A percentile compares a stretch with the other conserved stretches of the same genome.
Conservation (phyloP, 2,329 filamentous ascomycete species). For the Lasiodiplodia hormozganensis region DNA sequence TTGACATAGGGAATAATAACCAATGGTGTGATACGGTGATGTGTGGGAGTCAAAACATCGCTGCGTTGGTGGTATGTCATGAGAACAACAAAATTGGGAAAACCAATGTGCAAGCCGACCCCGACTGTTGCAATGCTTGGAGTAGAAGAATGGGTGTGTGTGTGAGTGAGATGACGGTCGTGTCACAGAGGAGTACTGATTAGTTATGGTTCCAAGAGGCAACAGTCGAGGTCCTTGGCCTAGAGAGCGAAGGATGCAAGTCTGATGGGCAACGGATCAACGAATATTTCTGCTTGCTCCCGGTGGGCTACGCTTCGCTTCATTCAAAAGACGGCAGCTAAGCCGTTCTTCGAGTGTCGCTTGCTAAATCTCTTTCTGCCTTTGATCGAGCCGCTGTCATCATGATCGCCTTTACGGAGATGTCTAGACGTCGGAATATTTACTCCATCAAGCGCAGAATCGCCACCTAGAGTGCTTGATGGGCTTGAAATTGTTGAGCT, state of each 20-base stretch:
- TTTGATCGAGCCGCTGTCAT: constrained; percentile 62
- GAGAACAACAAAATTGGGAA: constrained; percentile 23
- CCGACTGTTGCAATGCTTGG: constrained; percentile 12
- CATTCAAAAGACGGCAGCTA: constrained; percentile 80
- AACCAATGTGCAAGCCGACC: constrained; percentile 16
- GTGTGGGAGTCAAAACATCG: constrained; percentile 24
- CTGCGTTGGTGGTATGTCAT: constrained; percentile 26
- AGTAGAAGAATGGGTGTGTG: not conserved
- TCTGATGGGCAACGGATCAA: constrained; percentile 12
- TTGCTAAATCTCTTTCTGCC: constrained; percentile 80
- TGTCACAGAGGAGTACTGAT: constrained; percentile 3
- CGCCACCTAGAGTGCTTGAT: constrained; percentile 72
- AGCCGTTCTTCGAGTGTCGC: constrained; percentile 91
- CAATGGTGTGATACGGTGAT: constrained; percentile 17
- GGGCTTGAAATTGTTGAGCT: constrained; percentile 73
- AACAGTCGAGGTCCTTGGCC: constrained; percentile 13
- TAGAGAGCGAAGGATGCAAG: constrained; percentile 2
- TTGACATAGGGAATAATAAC: constrained; percentile 25
- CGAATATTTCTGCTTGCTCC: constrained; percentile 2
- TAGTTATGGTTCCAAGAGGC: constrained; percentile 10
- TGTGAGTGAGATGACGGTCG: constrained; percentile 2
- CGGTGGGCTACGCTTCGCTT: constrained; percentile 19
- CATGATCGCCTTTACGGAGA: constrained; percentile 53
- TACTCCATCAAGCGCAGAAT: constrained; percentile 48
- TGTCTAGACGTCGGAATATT: constrained; percentile 61